Conservation (phyloP, 441 rosid genomes). For the Populus trichocarpa region DNA sequence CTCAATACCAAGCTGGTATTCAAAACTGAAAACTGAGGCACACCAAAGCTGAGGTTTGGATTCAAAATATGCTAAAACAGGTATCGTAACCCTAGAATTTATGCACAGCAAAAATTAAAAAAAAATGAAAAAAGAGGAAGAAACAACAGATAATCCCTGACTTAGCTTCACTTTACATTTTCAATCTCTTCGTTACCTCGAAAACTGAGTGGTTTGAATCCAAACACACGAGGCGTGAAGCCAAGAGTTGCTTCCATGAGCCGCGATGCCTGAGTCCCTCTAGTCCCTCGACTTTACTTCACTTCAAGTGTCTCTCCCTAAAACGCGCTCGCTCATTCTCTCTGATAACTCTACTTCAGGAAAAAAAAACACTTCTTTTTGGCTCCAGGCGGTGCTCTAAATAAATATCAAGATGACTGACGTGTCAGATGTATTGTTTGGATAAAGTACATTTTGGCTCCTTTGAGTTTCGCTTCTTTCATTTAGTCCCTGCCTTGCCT, state of each 20-base stretch:
- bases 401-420: background rate
- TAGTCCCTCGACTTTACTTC: background rate
- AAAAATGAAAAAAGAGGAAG: background rate
- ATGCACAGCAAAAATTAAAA: background rate
- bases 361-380: background rate
- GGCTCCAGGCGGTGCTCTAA: background rate
- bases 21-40: background rate
- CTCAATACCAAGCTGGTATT: background rate
- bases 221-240: conserved; percentile 20
- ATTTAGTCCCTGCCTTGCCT: background rate
- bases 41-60: background rate
- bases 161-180: background rate
- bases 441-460: background rate
- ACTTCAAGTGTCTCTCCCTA: conserved; percentile 3
- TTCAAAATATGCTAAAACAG: background rate
- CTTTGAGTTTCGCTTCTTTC: background rate
- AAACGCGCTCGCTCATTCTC: background rate
- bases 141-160: background rate
- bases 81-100: background rate
- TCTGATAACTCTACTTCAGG: background rate
- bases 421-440: background rate
- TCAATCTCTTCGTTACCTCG: conserved; percentile 25
- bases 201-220: conserved; percentile 12
- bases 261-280: background rate
- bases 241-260: conserved; percentile 44